Evolutionary conservation across 495 filamentous ascomycete genomes (phyloP), one percentile per base, ranked within the genome.

Genomic region (Penicillium manginii): DNA sequence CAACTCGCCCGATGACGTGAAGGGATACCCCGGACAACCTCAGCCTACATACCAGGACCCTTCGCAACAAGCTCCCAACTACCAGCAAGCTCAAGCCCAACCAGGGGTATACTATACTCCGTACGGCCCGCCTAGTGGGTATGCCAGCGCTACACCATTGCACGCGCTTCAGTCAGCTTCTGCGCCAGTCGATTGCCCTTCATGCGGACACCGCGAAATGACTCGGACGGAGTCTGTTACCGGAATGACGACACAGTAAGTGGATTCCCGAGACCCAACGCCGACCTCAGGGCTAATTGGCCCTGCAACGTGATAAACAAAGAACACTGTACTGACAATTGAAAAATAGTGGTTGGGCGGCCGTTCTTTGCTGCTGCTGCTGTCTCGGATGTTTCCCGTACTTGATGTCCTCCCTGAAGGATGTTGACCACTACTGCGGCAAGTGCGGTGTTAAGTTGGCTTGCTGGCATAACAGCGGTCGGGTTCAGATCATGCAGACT

Each of bases 371-470:
- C 62, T 76, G 70, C 65, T 80, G 72, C 59, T 68, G 70, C 65
- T 80, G 78, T 58, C 65, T 84, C 19, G 78, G 81, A 46, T 84
- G 79, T 55, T 76, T 84, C 53, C 81, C 82, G 5, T 84, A 83
- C 62, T 33, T 83, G 53, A 71, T 82, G 60, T 69, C 74, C 11
- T 69, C 67, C 29, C 70, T 83, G 29, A 84, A 84, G 64, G 80
- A 84, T 59, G 74, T 79, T 2, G 65, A 81, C 55, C 82, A 84
- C 59, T 73, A 73, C 32, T 84, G 82, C 52, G 80, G 79, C 4
- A 67, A 77, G 18, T 84, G 82, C 55, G 72, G 75, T 46, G 65
- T 69, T 2, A 61, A 77, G 54, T 74, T 84, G 23, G 81, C 80
- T 5, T 78, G 67, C 1, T 83, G 78, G 77, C 80, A 84, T 69